These are phyloP conservation scores for Metschnikowia koreensis DNA, from an alignment of 805 yeast genomes.

Conservation along the genomic window DNA sequence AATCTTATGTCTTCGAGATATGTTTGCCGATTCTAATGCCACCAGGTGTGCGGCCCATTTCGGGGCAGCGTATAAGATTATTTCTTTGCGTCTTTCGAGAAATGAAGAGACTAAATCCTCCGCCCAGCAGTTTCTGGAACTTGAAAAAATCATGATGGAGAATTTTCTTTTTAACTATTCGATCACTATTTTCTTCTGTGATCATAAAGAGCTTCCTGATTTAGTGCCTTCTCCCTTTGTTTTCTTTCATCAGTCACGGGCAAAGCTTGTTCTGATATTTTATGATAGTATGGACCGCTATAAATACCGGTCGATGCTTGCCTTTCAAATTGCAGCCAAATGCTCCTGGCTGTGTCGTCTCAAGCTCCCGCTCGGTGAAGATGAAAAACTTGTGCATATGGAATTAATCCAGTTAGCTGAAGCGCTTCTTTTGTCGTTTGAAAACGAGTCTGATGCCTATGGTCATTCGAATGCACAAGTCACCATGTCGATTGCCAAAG, in stretches of 20 bases:
- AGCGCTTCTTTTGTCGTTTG: slow-evolving; percentile 5
- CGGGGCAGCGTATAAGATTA: slow-evolving; percentile 13
- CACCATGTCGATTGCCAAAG: slow-evolving; percentile 13
- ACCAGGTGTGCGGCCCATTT: slow-evolving; percentile 19
- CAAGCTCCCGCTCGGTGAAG: slow-evolving; percentile 6
- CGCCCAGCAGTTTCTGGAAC: slow-evolving; percentile 3
- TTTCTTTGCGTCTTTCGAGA: neutral
- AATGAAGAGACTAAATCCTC: neutral
- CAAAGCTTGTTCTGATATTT: slow-evolving; percentile 6
- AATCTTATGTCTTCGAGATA: slow-evolving; percentile 14
- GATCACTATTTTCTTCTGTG: slow-evolving; percentile 16
- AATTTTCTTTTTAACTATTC: slow-evolving; percentile 19
- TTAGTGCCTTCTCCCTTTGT: slow-evolving; percentile 17
- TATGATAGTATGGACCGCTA: slow-evolving; percentile 7
- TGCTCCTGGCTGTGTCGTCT: slow-evolving; percentile 21
- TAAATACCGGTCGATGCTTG: slow-evolving; percentile 12
- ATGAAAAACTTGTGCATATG: neutral
- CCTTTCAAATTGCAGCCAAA: slow-evolving; percentile 19
- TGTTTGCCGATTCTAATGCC: slow-evolving; percentile 12
- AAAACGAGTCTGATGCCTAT: neutral
- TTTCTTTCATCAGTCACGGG: slow-evolving; percentile 9
- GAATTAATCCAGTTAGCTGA: slow-evolving; percentile 10
- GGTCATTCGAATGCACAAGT: neutral
- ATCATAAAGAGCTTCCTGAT: slow-evolving; percentile 7
- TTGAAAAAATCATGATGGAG: slow-evolving; percentile 15